Evolutionary conservation across 2,329 filamentous ascomycete genomes (phyloP), one percentile per base, ranked within the genome.

Genomic region (Fusarium subglutinans): DNA sequence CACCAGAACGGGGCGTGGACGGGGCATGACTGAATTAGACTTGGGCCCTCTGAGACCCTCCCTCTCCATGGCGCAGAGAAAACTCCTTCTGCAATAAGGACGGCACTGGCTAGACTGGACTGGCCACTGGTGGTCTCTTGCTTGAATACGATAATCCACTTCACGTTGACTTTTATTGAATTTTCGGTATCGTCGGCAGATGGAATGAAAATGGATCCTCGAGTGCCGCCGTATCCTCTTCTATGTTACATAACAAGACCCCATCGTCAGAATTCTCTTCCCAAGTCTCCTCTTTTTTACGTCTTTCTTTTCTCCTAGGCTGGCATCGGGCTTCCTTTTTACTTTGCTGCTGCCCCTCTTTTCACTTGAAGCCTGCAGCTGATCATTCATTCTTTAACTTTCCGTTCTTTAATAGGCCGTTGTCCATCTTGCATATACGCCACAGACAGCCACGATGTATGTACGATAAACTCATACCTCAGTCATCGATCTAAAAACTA

Each of bases 271-370:
- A 47, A 61, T 55, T 64, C 33, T 60, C 35, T 47, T 33, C 28
- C 48, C 59, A 33, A 28, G 48, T 57, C 61, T 69, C 73, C 71
- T 73, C 73, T 74, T 73, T 73, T 73, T 64, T 74, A 63, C 74
- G 68, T 53, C 59, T 61, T 63, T 63, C 33, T 51, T 61, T 71
- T 53, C 57, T 57, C 35, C 53, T 66, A 38, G 30, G 22, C 51
- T 61, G 63, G 18, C 44, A n/a, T 8, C 28, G 65, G 63, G 18
- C n/a, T 62, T 56, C 8, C 13, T 20, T 54, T 51, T 57, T 63
- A 15, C 43, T 44, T 66, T 28, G 51, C 40, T 8, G 64, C 33
- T 6, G 62, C 64, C 66, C 73, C 64, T 69, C 64, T 62, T 63
- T 63, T 71, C 41, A 35, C 22, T 47, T 15, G 24, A 55, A 41